Evolutionary conservation across 768 basidiomycete genomes (phyloP), one percentile per base, ranked within the genome.

Genomic region (Phanerodontia chrysosporium): DNA sequence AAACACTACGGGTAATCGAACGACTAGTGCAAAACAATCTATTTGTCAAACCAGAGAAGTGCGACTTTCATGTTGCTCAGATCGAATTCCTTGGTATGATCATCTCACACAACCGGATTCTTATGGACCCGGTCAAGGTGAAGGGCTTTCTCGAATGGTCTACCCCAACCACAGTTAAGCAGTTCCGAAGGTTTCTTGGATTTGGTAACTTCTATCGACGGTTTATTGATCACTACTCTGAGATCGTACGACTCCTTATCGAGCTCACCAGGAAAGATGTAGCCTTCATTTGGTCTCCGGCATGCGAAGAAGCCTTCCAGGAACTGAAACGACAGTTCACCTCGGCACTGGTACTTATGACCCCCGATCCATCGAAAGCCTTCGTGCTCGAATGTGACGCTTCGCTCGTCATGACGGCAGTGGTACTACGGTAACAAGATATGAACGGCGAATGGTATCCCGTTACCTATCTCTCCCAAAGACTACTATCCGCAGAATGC

Each of bases 21-120:
- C 51, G 55, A 0, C 60, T 74, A 1, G 35, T 45, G n/a, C 58
- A 73, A 1, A 62, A 72, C 46, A 42, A 72, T 14, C 66, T 77
- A 0, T 76, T 53, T 55, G 39, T 70, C 1, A 74, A 76, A 61
- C 67, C 69, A 0, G 68, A 75, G 51, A 78, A 78, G 62, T 77
- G 75, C 61, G 58, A 61, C 2, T 77, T 76, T 36, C 51, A 70
- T 6, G 49, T 54, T 35, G 24, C 28, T 12, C 28, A 67, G 48
- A 65, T 74, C 3, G 65, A 71, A 39, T 74, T 69, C 59, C 62
- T 76, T 0, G 69, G 76, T 9, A 58, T 70, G 51, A 67, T 73
- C 18, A 58, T 75, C 21, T 36, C 21, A 9, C 28, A 22, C 14
- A 44, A 35, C 28, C 12, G 48, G 2, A 22, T 74, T 1, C 13